Conservation (phyloP, 305 asterid species). For the Solanum hybrid region DNA sequence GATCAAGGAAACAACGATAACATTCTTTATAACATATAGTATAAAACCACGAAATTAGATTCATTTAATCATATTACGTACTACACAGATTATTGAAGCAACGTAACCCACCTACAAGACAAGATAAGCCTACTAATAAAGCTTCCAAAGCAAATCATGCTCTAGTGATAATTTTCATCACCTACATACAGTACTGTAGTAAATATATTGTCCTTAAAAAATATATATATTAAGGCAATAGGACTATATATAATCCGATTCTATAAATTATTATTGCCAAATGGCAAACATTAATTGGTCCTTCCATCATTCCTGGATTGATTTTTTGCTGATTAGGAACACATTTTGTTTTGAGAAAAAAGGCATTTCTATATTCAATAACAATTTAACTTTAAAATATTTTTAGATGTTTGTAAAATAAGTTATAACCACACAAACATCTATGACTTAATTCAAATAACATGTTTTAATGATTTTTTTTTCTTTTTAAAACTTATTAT, state of each 20-base stretch:
- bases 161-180: not conserved
- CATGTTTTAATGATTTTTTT: too few species aligned
- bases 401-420: too few species aligned
- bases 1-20: not conserved
- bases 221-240: not conserved
- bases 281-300: not conserved
- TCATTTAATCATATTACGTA: not conserved
- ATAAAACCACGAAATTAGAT: not conserved
- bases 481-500: too few species aligned
- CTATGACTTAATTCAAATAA: too few species aligned
- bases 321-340: conserved; percentile 10
- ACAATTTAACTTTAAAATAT: too few species aligned
- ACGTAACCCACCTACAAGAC: not conserved
- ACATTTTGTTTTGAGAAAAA: not conserved
- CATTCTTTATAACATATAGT: not conserved
- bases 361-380: too few species aligned
- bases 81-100: not conserved
- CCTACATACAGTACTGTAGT: not conserved
- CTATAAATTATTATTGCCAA: not conserved
- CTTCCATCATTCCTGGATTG: not conserved
- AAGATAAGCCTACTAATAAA: not conserved
- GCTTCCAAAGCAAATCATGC: not conserved
- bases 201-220: not conserved
- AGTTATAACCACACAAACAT: too few species aligned
- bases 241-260: not conserved